Base-by-base conservation (phyloP, 148 eudicot species). In the Heliamphora exappendiculata region DNA sequence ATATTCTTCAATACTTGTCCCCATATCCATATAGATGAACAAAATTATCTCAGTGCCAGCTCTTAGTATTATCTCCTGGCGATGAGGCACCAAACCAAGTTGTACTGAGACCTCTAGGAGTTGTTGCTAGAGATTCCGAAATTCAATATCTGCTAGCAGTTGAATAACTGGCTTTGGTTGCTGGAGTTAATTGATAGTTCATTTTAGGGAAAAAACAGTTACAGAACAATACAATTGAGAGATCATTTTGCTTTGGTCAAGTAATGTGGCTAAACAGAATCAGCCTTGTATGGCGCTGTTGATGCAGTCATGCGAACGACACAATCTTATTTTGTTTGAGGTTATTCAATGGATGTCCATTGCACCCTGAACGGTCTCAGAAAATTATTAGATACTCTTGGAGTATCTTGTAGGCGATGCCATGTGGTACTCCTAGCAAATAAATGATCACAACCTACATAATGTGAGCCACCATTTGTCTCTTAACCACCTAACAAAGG, bases 261-360 rank as follows among this genome's bases (percentile, higher is more conserved):
- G 59, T 82, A 82, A 64, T 70, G 41, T 41, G 72, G 47, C 75
- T 78, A 79, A 17, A 82, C 79, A 24, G 19, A 10, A 5, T 70
- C 73, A 55, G 75, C 65, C 0, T 69, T 79, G 36, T 73, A 82
- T 36, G 85, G 81, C 34, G 85, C 85, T 34, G 78, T 78, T 65
- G 85, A 78, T 29, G 81, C 53, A 51, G n/a, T n/a, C n/a, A n/a
- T n/a, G n/a, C n/a, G n/a, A 75, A 82, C 7, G 76, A 36, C 34
- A 78, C 76, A 28, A 82, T 64, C 1, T 70, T 37, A 24, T 78
- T 44, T 28, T 82, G 66, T 70, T 82, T 73, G 11, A 82, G 81
- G 55, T 82, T 39, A 42, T 11, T 62, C 3, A 78, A 26, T 37
- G 75, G 76, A 39, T 49, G 66, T 41, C 81, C 85, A 13, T 77